A percentile compares a stretch with the other conserved stretches of the same genome.
phyloP scores from a whole-genome alignment of 1,139 yeast species.

The Schwanniomyces etchellsii region DNA sequence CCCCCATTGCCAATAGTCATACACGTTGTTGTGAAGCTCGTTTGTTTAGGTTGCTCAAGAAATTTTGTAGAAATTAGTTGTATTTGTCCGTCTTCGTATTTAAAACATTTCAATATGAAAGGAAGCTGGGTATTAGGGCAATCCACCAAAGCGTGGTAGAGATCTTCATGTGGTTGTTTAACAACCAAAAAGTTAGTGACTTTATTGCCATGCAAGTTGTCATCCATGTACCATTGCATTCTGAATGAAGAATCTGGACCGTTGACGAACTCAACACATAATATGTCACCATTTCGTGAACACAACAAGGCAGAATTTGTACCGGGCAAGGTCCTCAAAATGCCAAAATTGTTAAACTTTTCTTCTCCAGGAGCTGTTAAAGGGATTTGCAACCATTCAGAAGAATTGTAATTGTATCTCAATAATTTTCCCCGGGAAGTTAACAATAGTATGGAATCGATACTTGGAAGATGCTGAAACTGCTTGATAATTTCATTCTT shows the following conservation, averaged over 20 bases:
- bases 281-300: slow-evolving; percentile 48
- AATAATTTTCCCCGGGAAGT: slow-evolving; percentile 62
- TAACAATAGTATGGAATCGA: slow-evolving; percentile 42
- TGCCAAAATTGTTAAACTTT: slow-evolving; percentile 41
- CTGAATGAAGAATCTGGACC: slow-evolving; percentile 8
- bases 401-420: slow-evolving; percentile 16
- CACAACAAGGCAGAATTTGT: slow-evolving; percentile 41
- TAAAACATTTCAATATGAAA: slow-evolving; percentile 40
- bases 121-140: slow-evolving; percentile 65
- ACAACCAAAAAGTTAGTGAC: slow-evolving; percentile 48
- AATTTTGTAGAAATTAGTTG: slow-evolving; percentile 11
- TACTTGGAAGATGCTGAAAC: slow-evolving; percentile 37
- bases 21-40: slow-evolving; percentile 56
- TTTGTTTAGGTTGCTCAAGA: slow-evolving; percentile 34
- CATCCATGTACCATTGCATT: slow-evolving; percentile 18
- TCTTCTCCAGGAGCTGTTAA: slow-evolving; percentile 15
- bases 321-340: slow-evolving; percentile 42
- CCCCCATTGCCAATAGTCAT: slow-evolving; percentile 35
- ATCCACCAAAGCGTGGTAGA: slow-evolving; percentile 43
- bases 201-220: slow-evolving; percentile 28
- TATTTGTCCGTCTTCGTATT: slow-evolving; percentile 11
- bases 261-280: slow-evolving; percentile 37
- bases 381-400: slow-evolving; percentile 21
- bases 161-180: slow-evolving; percentile 11
- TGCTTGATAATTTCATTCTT: slow-evolving; percentile 61